A percentile compares a stretch with the other conserved stretches of the same genome.
Evolutionary conservation across 2,329 filamentous ascomycete species (phyloP).

Genomic region (Aspergillus niger): DNA sequence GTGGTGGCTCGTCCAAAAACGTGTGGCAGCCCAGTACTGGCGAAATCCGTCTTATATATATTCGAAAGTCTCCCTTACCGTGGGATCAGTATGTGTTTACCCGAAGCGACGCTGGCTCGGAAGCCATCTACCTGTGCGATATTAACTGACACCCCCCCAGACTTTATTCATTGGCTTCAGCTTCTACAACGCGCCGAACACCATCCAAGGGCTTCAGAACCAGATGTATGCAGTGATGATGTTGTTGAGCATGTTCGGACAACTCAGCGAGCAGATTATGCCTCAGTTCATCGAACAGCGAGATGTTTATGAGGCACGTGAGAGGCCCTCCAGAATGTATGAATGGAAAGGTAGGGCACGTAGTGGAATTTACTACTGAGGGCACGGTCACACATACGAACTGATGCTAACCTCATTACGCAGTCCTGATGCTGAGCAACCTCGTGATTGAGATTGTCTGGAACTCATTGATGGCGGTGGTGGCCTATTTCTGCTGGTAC

Average conservation of each 20-base stretch:
- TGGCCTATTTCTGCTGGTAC: constrained; percentile 65
- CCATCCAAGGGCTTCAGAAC: constrained; percentile 77
- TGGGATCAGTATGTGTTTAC: constrained; percentile 45
- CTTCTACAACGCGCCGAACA: constrained; percentile 71
- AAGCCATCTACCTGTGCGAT: no score
- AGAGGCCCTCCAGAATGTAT: constrained; percentile 25
- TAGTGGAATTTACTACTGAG: no score
- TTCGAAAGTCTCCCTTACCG: constrained; percentile 67
- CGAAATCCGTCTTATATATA: constrained; percentile 84
- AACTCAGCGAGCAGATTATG: constrained; percentile 52
- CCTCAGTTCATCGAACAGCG: constrained; percentile 58
- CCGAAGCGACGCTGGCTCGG: background rate
- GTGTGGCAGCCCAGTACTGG: constrained; percentile 88
- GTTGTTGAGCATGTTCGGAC: constrained; percentile 72
- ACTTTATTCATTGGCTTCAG: constrained; percentile 77
- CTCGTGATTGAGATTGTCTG: no score
- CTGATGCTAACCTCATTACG: no score
- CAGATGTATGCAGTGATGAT: constrained; percentile 87
- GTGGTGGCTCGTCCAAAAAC: constrained; percentile 63
- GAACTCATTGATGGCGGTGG: constrained; percentile 49
- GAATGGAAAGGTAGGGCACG: no score
- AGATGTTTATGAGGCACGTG: constrained; percentile 58
- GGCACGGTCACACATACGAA: no score
- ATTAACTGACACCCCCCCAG: background rate
- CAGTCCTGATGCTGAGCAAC: no score